Conservation (phyloP, 345 rosid genomes). For the Syzygium aromaticum region DNA sequence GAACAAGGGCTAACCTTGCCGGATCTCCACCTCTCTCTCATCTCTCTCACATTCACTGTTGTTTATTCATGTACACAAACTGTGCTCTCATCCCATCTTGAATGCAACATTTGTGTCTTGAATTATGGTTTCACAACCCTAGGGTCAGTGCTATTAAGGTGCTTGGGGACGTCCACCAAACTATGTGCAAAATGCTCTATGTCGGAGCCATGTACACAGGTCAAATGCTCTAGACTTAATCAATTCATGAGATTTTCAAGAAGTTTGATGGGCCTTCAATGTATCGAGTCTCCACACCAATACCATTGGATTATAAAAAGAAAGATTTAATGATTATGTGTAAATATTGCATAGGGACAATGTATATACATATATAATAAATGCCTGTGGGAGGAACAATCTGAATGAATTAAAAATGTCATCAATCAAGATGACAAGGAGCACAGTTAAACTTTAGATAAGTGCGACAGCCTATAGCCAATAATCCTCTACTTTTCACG, state of each 20-base stretch:
- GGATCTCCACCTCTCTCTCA: too few species aligned
- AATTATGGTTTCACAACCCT: neutral
- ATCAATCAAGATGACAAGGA: neutral
- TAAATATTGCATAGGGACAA: neutral
- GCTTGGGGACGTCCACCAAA: neutral
- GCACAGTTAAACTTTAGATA: neutral
- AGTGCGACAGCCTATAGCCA: neutral
- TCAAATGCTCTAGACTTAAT: neutral
- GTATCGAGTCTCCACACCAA: neutral
- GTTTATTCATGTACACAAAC: too few species aligned
- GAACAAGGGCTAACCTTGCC: too few species aligned
- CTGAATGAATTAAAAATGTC: neutral
- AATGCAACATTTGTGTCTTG: neutral
- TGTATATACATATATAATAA: neutral
- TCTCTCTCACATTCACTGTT: too few species aligned
- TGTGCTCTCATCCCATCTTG: too few species aligned
- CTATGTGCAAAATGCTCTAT: neutral
- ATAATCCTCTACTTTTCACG: neutral
- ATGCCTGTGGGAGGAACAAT: neutral
- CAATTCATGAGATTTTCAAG: neutral
- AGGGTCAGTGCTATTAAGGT: neutral
- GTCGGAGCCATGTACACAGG: neutral
- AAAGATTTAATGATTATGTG: neutral
- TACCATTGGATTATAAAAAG: neutral
- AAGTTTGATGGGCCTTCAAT: neutral